Base-by-base conservation (phyloP, 257 asterid species). In the Pogostemon cablin region DNA sequence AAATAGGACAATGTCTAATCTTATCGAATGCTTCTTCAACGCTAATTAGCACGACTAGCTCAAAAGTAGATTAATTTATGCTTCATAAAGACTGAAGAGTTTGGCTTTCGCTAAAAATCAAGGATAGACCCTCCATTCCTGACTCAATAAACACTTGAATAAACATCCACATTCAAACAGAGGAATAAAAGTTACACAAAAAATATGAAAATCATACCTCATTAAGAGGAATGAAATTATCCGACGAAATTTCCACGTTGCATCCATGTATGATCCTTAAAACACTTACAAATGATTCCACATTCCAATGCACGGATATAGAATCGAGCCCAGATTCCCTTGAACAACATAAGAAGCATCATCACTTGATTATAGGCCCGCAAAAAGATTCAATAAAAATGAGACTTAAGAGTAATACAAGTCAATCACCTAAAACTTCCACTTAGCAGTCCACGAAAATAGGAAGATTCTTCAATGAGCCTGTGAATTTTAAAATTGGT, bases 401-500 rank as follows among this genome's bases (percentile, higher is more conserved):
- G 9, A 3, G 6, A 57, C 9, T 44, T 12, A 65, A 8, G 59
- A 15, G 53, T 38, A 47, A 32, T 46, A 44, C 40, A 17, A 65
- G 47, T 55, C 5, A 40, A 10, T 72, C 58, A 90, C 98, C 96
- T 80, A 71, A 87, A 92, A 69, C 81, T 85, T 72, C 98, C 96
- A 65, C 86, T 66, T 0, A 90, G 83, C 11, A 92, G 90, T 15
- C 96, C 95, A 49, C 87, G 87, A 67, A 92, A 90, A 72, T 92
- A 92, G 6, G 96, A 84, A 37, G 97, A 92, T 41, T 75, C 83
- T 63, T 82, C 87, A 42, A 80, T 65, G 8, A 90, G 81, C 89
- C 96, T 92, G 85, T 25, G 67, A n/a, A 54, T 35, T 67, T 9
- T 62, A 65, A 15, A 12, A 71, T 44, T 47, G 9, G 55, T 3